phyloP scores from a whole-genome alignment of 441 rosid species.

The Capsella rubella region DNA sequence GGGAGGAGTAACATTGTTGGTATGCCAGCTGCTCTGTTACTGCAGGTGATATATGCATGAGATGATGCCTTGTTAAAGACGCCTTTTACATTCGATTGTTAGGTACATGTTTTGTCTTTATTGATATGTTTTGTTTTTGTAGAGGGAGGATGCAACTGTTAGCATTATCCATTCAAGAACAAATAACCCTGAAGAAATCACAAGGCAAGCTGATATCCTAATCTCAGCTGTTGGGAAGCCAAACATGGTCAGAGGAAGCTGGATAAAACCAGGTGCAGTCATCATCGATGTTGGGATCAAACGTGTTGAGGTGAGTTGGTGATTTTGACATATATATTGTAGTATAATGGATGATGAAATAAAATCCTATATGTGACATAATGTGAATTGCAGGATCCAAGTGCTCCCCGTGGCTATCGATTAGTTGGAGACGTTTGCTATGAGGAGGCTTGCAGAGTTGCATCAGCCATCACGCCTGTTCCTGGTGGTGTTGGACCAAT shows the following conservation, averaged over 20 bases:
- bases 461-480: conserved; percentile 84
- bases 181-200: conserved; percentile 73
- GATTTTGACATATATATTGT: too few species aligned
- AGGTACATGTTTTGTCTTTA: not conserved
- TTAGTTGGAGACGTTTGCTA: conserved; percentile 83
- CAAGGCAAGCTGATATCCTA: conserved; percentile 79
- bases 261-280: conserved; percentile 92
- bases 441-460: conserved; percentile 75
- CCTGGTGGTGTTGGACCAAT: conserved; percentile 92
- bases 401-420: conserved; percentile 65
- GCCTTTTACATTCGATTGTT: too few species aligned
- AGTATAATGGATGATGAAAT: too few species aligned
- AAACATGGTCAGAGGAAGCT: conserved; percentile 77
- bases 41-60: conserved; percentile 56
- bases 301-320: conserved; percentile 63
- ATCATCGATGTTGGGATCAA: conserved; percentile 84
- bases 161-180: conserved; percentile 85
- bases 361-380: not conserved
- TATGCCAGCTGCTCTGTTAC: conserved; percentile 87
- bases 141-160: conserved; percentile 90
- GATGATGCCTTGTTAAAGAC: not conserved
- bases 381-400: conserved; percentile 52
- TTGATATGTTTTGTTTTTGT: conserved; percentile 11
- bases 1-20: conserved; percentile 97
- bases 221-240: conserved; percentile 86